Percentiles rank a stretch among this genome's conserved stretches.
phyloP scores from a whole-genome alignment of 1,139 yeast species.

The Spencermartinsiella ligniputridi region DNA sequence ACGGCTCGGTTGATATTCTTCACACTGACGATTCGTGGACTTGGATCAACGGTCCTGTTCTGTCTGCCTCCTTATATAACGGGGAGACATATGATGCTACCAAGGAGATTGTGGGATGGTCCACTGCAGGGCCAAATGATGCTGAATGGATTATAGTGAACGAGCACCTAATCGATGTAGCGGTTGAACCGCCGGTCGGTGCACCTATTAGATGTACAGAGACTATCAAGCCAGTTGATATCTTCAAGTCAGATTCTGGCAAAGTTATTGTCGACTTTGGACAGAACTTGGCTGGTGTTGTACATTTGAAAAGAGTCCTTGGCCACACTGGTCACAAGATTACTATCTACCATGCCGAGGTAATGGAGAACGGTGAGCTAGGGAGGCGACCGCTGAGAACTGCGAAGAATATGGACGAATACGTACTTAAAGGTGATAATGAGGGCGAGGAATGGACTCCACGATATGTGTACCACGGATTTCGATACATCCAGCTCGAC shows the following conservation, averaged over 20 bases:
- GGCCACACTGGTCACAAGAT: slow-evolving; percentile 22
- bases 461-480: slow-evolving; percentile 25
- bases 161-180: slow-evolving; percentile 6
- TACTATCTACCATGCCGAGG: slow-evolving; percentile 24
- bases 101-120: slow-evolving; percentile 19
- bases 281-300: slow-evolving; percentile 22
- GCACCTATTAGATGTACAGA: slow-evolving; percentile 12
- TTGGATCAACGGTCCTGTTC: slow-evolving; percentile 20
- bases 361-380: slow-evolving; percentile 25
- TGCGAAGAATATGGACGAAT: slow-evolving; percentile 20
- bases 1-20: slow-evolving; percentile 13
- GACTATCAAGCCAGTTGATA: slow-evolving; percentile 3
- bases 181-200: slow-evolving; percentile 9
- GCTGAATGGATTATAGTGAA: slow-evolving; percentile 5
- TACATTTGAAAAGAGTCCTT: slow-evolving; percentile 14
- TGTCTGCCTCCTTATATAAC: slow-evolving; percentile 19
- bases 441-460: slow-evolving; percentile 21
- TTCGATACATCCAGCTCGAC: slow-evolving; percentile 22
- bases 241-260: slow-evolving; percentile 17
- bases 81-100: slow-evolving; percentile 26
- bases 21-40: slow-evolving; percentile 21
- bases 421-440: slow-evolving; percentile 17
- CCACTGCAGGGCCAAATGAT: slow-evolving; percentile 1
- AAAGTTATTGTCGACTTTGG: slow-evolving; percentile 25
- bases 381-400: slow-evolving; percentile 22